phyloP scores from a whole-genome alignment of 2,329 filamentous ascomycete genomes.

The Cladophialophora carrionii region DNA sequence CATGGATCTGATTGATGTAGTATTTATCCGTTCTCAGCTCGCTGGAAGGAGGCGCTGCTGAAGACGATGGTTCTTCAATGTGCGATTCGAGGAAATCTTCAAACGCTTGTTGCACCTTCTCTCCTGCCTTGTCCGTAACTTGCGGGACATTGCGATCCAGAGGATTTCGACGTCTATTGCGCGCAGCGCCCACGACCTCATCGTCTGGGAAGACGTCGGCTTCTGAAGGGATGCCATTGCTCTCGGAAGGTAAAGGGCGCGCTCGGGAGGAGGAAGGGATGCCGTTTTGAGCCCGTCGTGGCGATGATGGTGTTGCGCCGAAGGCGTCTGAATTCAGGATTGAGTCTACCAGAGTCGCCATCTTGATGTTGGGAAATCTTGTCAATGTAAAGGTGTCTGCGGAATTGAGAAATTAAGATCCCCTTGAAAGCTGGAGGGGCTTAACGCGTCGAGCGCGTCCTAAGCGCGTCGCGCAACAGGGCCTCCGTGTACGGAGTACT shows the following conservation, averaged over 20 bases:
- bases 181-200: slow-evolving; percentile 59
- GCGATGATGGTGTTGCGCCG: slow-evolving; percentile 45
- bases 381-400: background rate
- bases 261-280: slow-evolving; percentile 59
- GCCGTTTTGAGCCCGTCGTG: slow-evolving; percentile 43
- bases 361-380: slow-evolving; percentile 36
- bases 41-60: slow-evolving; percentile 57
- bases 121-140: slow-evolving; percentile 64
- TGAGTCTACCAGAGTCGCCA: slow-evolving; percentile 59
- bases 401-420: background rate
- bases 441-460: background rate
- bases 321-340: slow-evolving; percentile 52
- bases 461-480: background rate
- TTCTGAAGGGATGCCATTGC: slow-evolving; percentile 59
- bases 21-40: slow-evolving; percentile 64
- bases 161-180: slow-evolving; percentile 55
- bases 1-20: slow-evolving; percentile 68
- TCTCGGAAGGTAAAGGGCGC: slow-evolving; percentile 53
- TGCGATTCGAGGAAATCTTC: slow-evolving; percentile 67
- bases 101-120: slow-evolving; percentile 65
- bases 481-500: background rate
- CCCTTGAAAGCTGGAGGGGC: background rate
- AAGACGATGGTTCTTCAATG: slow-evolving; percentile 60
- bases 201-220: slow-evolving; percentile 64
- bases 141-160: slow-evolving; percentile 58